Evolutionary conservation across 179 eudicot genomes (phyloP).

Genomic region (Dionaea muscipula): DNA sequence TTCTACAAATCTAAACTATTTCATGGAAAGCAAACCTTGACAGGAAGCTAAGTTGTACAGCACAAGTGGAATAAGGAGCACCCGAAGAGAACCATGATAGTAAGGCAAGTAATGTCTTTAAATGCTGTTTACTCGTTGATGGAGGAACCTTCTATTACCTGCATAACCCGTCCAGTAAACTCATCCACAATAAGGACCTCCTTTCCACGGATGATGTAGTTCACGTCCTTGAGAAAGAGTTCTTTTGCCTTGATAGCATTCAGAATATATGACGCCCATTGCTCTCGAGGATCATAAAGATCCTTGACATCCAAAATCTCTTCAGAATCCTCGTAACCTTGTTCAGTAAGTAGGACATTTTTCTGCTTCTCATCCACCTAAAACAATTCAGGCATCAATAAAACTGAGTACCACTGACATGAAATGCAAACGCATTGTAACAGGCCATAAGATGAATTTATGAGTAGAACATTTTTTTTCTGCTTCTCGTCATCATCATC

Average conservation of each 20-base stretch:
- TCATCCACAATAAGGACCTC: conserved; percentile 97
- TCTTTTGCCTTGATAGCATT: conserved; percentile 98
- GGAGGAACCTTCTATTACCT: conserved; percentile 31
- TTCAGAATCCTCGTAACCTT: conserved; percentile 98
- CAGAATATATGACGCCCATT: conserved; percentile 85
- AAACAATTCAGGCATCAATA: conserved; percentile 14
- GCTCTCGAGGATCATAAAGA: conserved; percentile 94
- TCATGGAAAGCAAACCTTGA: no score
- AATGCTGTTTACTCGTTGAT: conserved; percentile 1
- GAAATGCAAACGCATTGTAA: neutral
- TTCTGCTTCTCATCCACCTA: conserved; percentile 99
- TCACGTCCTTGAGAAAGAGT: conserved; percentile 87
- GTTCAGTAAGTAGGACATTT: conserved; percentile 75
- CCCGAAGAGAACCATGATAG: no score
- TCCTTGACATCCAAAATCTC: conserved; percentile 88
- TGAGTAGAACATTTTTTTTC: no score
- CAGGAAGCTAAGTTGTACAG: no score
- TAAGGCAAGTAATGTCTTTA: neutral
- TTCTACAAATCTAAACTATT: no score
- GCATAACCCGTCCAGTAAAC: conserved; percentile 99
- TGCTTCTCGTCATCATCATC: no score
- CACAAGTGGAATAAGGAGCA: no score
- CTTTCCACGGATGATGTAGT: conserved; percentile 84
- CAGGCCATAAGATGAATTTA: no score
- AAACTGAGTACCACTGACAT: neutral